Evolutionary conservation across 2,329 filamentous ascomycete species (phyloP), one percentile per base, ranked within the genome.

Genomic region (Parasarocladium wereldwijsianum): DNA sequence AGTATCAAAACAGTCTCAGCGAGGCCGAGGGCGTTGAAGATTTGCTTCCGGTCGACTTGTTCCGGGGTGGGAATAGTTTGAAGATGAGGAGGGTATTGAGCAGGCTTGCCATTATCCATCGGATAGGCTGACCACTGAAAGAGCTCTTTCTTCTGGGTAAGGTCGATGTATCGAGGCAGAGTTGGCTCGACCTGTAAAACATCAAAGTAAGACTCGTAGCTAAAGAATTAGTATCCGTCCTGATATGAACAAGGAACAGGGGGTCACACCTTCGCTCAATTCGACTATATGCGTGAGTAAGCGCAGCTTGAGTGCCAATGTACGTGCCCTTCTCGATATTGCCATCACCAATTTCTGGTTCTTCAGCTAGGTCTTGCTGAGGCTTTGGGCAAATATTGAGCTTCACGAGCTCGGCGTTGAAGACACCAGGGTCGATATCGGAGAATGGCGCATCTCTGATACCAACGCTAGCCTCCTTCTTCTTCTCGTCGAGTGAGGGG

Each of bases 351-450:
- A 26, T 3, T 10, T 26, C 17, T n/a, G 24, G 24, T 12, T 15
- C 24, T 15, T 26, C 17, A 10, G 11, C 14, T 6, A 15, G 14
- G 15, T 16, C 12, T 16, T 16, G 24, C 11, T n/a, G 24, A 11
- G n/a, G n/a, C n/a, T 10, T 17, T n/a, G n/a, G 10, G 26, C 9
- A n/a, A n/a, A 50, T 36, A 31, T 41, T 41, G 22, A 43, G 21
- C 17, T 40, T 42, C 11, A 48, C 18, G 17, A 50, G 34, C 32
- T 49, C 44, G 26, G 41, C 43, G 32, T 46, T 39, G 24, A 49
- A 43, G 22, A 50, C 38, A 3, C 46, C 47, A 1, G 45, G 42
- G 26, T 50, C 46, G 18, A 45, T 44, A 1, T 44, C 47, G 3
- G 37, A 32, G 9, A 49, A 33, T 2, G 40, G 33, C 2, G 11